Conservation (phyloP, 139 green algal species). For the Asterochloris sp. region DNA sequence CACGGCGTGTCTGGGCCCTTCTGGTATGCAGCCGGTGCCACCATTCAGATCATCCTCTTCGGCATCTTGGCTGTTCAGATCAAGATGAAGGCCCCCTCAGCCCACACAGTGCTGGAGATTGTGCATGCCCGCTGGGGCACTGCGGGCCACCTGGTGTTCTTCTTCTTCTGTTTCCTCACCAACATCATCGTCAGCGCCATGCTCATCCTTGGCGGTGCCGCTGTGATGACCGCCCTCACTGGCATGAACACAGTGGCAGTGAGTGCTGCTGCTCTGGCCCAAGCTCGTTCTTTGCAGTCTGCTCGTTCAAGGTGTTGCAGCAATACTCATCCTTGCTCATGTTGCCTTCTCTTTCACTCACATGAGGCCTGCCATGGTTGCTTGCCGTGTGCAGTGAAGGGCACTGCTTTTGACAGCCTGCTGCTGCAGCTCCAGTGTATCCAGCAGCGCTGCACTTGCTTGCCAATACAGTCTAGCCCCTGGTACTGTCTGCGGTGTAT, state of each 20-base stretch:
- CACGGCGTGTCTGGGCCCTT: conserved; percentile 53
- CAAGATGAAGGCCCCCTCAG: conserved; percentile 89
- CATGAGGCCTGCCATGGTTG: too few relatives aligned
- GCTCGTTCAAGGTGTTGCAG: too few relatives aligned
- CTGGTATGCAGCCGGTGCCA: conserved; percentile 86
- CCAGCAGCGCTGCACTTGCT: too few relatives aligned
- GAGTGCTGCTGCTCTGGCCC: not conserved
- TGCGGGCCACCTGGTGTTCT: conserved; percentile 69
- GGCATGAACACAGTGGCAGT: conserved; percentile 62
- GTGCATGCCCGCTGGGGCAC: conserved; percentile 68
- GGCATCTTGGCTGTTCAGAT: conserved; percentile 92
- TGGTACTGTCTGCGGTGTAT: too few relatives aligned
- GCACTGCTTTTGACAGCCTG: too few relatives aligned
- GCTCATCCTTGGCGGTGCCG: conserved; percentile 86
- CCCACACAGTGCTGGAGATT: conserved; percentile 92
- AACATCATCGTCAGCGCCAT: conserved; percentile 90
- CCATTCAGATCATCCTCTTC: conserved; percentile 92
- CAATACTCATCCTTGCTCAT: too few relatives aligned
- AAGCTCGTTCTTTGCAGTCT: too few relatives aligned
- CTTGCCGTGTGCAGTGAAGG: too few relatives aligned
- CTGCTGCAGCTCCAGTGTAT: too few relatives aligned
- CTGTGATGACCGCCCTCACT: conserved; percentile 85
- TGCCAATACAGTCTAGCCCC: too few relatives aligned
- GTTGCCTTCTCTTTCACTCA: too few relatives aligned
- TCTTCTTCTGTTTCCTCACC: conserved; percentile 81